Evolutionary conservation across 768 basidiomycete genomes (phyloP).

Genomic region (Phaffia tasmanica): DNA sequence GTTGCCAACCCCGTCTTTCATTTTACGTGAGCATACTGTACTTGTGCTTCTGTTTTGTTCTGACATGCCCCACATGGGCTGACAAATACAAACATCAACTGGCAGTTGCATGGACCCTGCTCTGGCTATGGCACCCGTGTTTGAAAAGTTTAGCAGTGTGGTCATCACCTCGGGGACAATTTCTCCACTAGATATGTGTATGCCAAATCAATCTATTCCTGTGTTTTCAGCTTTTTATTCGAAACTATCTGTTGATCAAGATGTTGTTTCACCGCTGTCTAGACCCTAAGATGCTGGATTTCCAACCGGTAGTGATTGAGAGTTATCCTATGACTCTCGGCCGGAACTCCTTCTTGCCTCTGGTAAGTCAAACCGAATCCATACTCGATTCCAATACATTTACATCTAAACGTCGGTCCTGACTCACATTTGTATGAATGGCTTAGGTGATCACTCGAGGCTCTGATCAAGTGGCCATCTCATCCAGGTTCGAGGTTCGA

Average conservation of each 20-base stretch:
- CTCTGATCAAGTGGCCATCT: conserved; percentile 96
- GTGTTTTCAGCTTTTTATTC: not conserved
- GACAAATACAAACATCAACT: conserved; percentile 24
- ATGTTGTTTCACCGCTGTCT: not conserved
- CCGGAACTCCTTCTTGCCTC: conserved; percentile 86
- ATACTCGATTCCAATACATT: not conserved
- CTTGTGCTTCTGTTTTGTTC: no score
- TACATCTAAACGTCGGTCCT: no score
- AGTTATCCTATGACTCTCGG: conserved; percentile 96
- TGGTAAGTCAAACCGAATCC: conserved; percentile 54
- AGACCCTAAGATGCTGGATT: conserved; percentile 95
- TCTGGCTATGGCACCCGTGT: conserved; percentile 91
- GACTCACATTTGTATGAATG: not conserved
- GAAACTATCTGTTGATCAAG: not conserved
- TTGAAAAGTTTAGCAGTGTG: conserved; percentile 94
- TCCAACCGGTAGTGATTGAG: conserved; percentile 91
- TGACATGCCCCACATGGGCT: no score
- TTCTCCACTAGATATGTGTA: conserved; percentile 90
- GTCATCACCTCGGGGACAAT: conserved; percentile 99
- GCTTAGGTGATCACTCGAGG: conserved; percentile 88
- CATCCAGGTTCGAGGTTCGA: conserved; percentile 94
- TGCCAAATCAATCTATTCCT: not conserved
- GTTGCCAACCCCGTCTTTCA: conserved; percentile 98
- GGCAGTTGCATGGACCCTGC: conserved; percentile 90
- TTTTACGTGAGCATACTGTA: conserved; percentile 55